Base-by-base conservation (phyloP, 768 basidiomycete species). In the Lyophyllum decastes region DNA sequence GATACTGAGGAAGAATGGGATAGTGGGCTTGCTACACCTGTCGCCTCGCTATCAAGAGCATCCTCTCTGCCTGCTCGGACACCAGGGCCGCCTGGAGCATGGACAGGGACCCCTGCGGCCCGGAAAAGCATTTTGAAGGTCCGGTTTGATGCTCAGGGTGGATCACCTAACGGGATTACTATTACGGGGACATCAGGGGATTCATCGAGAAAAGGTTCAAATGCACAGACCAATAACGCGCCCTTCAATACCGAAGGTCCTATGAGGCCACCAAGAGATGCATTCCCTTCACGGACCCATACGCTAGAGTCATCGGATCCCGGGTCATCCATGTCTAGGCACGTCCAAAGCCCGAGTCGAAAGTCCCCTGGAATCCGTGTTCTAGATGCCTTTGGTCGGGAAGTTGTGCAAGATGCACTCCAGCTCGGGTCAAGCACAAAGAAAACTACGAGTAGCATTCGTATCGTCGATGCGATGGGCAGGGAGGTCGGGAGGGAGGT, bases 401-500 rank as follows among this genome's bases (percentile, higher is more conserved):
- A 84, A 60, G 51, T 57, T 34, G 41, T 53, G 30, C 55, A 50
- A 40, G 51, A 62, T 34, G 56, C 49, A 50, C 25, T 53, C n/a
- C 41, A 17, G n/a, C 47, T 43, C 27, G 50, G 50, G 40, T 51
- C 49, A 41, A 59, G 14, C 17, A 48, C 26, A 63, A 53, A 62
- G 30, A 51, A 69, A 10, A 79, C 63, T 51, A 78, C 68, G 62
- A 81, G 76, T 59, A 64, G 69, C 24, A 75, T 90, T 49, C 81
- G 87, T 43, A 72, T 90, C 33, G 79, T 89, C 41, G 89, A 92
- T 66, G 86, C 86, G 5, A 85, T 88, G 82, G 89, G 88, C 8
- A 79, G 75, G 52, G 83, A 86, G 62, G 74, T 88, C 16, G 76
- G 80, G 52, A 75, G 73, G 4, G 58, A 54, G 34, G 66, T 58